Base-by-base conservation (phyloP, 148 eudicot species). In the Rhododendron mucronatum region DNA sequence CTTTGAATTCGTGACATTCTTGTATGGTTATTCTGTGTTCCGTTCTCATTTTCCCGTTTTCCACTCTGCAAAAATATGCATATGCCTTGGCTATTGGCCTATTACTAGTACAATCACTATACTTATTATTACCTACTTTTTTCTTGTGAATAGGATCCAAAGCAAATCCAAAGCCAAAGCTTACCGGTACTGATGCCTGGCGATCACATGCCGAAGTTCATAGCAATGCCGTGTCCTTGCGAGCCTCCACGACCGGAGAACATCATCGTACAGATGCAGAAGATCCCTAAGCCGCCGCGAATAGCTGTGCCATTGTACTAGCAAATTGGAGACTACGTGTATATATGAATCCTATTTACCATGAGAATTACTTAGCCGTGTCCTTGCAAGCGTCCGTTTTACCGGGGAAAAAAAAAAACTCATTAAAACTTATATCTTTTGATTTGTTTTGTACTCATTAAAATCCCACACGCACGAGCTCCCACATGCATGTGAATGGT, bases 191-290 rank as follows among this genome's bases (percentile, higher is more conserved):
- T 95, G 73, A 95, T 95, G 98, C 92, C 98, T 0, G 98, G 98
- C 48, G 96, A 95, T 84, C 84, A 82, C 20, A 85, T 92, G 4
- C 88, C 98, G 2, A 95, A 82, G 81, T 95, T 95, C 88, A 92
- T 95, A 85, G 98, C 98, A 41, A 1, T 94, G 90, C 96, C 98
- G 47, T 93, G 96, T 87, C 98, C 96, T 13, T 91, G 94, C 73
- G 79, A 90, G 86, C 95, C 96, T 48, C 94, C 89, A 81, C 88
- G 91, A 30, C 79, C 71, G 7, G 89, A 77, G 11, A 89, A 65
- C 18, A 83, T 86, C 5, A 41, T 69, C 5, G 63, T 87, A 1
- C 81, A 87, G 85, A 85, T 88, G 55, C 86, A 86, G 45, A 83
- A 82, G 88, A 91, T 94, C 47, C 90, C 90, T 1, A 92, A 92